Evolutionary conservation across 1,139 yeast species (phyloP), one percentile per base, ranked within the genome.

Genomic region (Suzukiozyma palmioleophila): DNA sequence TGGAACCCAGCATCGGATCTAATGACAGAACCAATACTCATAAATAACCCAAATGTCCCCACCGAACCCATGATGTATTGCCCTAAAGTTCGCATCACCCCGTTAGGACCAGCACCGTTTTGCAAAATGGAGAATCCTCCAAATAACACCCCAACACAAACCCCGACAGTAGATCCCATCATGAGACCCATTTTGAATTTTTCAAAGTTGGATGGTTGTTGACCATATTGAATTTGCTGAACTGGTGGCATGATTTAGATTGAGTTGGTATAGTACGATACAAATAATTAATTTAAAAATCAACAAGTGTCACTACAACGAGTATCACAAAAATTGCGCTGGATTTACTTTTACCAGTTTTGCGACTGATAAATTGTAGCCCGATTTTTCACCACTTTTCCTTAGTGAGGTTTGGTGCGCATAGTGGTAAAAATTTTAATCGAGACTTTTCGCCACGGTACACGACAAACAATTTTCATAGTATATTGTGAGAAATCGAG

Each of bases 81-180:
- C 40, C 98, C 98, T 56, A 94, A 70, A 6, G 97, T 90, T 68
- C 96, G 83, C 82, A 92, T 84, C 44, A 88, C 88, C 41, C 99
- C 99, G 56, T 88, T 86, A 39, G 98, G 97, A n/a, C 98, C 99
- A 13, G 96, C 90, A 12, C 99, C 99, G 50, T 86, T 82, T 44
- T 90, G 94, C 53, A 88, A 66, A 47, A 94, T 85, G 44, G 97
- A 84, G 56, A 87, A 82, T 22, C 96, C 95, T 46, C 97, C 97
- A 59, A 92, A 92, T 51, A 92, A 70, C 39, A 92, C 86, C 44
- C 98, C 98, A 34, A 92, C 90, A 58, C 95, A 94, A 14, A 90
- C 95, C 44, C 98, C 98, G 26, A 89, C 97, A 21, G 96, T 83
- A 36, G 92, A 71, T 42, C 98, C 98, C 97, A 92, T 94, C 68